Evolutionary conservation across 306 rosid species (phyloP), one percentile per base, ranked within the genome.

Genomic region (Fragaria nilgerrensis): DNA sequence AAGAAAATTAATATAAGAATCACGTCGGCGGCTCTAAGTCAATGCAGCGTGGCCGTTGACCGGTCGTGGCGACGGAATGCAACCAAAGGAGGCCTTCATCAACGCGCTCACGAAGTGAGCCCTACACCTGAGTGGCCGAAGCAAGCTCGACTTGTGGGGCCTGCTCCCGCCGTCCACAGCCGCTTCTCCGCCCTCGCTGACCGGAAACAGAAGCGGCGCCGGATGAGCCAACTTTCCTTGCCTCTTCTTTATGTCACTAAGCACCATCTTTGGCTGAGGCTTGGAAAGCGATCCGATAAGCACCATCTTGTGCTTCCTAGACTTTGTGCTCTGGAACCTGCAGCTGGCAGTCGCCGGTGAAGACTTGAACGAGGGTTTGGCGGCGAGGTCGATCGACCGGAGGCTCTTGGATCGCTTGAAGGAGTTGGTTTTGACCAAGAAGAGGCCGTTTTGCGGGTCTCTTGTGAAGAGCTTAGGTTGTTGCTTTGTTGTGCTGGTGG

Each of bases 371-470:
- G 25, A 65, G 4, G 70, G 71, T 6, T 64, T 75, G n/a, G 34
- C 29, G 58, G 66, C 61, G 7, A 67, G 47, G 2, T 47, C 27
- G 25, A 8, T 1, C 0, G 76, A 53, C 1, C 76, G 62, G 64
- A 70, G 52, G 70, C 76, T 80, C 16, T 61, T 71, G 19, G 75
- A 72, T 9, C 49, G 64, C 45, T 80, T 80, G 75, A 80, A 80
- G 37, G 83, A 80, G 34, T 80, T 77, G n/a, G 78, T 75, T 55
- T 72, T 58, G 41, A 65, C 55, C 27, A 75, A 44, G 76, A 74
- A 67, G 63, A 80, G 80, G 39, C 84, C 84, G 41, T 81, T 81
- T 11, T 23, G 63, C 2, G 84, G 80, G 79, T 80, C 71, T 49
- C 79, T 36, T 13, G 39, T 47, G 20, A 64, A 44, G 23, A 67